A percentile compares a stretch with the other conserved stretches of the same genome.
These are phyloP conservation scores for Quercus dentata DNA, from an alignment of 306 rosid species.

Conservation along the genomic window DNA sequence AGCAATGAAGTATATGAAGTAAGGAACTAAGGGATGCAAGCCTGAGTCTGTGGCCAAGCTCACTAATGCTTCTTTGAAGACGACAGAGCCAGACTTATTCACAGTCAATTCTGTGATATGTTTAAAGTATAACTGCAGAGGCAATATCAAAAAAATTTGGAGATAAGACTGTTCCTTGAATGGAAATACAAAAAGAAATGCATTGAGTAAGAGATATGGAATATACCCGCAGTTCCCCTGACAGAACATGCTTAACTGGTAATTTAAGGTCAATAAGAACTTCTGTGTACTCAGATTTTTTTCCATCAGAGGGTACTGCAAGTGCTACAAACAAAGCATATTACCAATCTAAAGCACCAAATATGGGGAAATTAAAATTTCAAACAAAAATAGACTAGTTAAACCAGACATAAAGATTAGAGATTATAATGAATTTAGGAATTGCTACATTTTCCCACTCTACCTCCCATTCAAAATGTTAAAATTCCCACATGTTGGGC, in stretches of 20 bases:
- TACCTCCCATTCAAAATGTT: too few species aligned
- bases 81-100: conserved; percentile 57
- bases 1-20: conserved; percentile 67
- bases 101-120: conserved; percentile 61
- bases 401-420: neutral
- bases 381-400: neutral
- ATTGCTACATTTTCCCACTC: neutral
- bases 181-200: conserved; percentile 16
- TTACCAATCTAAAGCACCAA: conserved; percentile 15
- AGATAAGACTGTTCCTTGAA: neutral
- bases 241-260: conserved; percentile 69
- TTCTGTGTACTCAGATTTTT: conserved; percentile 67
- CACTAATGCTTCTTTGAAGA: conserved; percentile 63
- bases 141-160: conserved; percentile 23
- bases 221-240: conserved; percentile 81
- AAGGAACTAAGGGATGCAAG: conserved; percentile 86
- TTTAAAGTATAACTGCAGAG: conserved; percentile 72
- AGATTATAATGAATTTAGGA: neutral
- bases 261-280: conserved; percentile 67
- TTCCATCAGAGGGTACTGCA: conserved; percentile 57
- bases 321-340: conserved; percentile 32
- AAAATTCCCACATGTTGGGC: too few species aligned
- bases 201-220: conserved; percentile 10
- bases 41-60: conserved; percentile 85
- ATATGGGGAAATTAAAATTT: conserved; percentile 17